Base-by-base conservation (phyloP, 1,139 yeast species). In the Candida dubliniensis region DNA sequence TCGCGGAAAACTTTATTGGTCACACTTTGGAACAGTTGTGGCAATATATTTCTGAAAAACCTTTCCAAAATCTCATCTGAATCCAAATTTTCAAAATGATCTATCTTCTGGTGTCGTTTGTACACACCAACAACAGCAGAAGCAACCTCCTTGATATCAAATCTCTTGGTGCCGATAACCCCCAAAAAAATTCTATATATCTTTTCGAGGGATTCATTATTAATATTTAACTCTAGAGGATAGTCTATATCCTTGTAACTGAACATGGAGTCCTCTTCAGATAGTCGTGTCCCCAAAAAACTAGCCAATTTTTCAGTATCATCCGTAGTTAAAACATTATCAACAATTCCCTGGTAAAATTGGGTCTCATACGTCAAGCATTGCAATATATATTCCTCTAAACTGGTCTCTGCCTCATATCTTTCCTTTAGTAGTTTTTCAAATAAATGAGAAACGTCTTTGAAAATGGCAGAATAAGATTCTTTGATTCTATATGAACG, bases 111-210 rank as follows among this genome's bases (percentile, higher is more conserved):
- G 26, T 58, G 61, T 34, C 51, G 55, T 42, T 64, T 66, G 49
- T 54, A 67, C 29, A 63, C 42, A 6, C 48, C 49, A 5, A 66
- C 41, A 62, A 67, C 57, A 7, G 65, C 48, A 47, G 27, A 54
- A 44, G 47, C 45, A 23, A 38, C 38, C 32, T 52, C 57, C 26
- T 48, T 47, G n/a, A 46, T 38, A 14, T 42, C 41, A 13, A 41
- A 47, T 13, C 43, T 47, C 24, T 47, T 56, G 31, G 53, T 47
- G 33, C 55, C 48, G 13, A 60, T 45, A 1, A 65, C 53, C 38
- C 61, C 64, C 23, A 64, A 51, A 41, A 66, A 64, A 2, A 58
- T 42, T 8, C 53, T 52, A 46, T 66, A 67, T 1, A 66, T 49
- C 24, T 54, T 49, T 4, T 46, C 43, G 38, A 67, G 57, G 13